Evolutionary conservation across 306 rosid genomes (phyloP), one percentile per base, ranked within the genome.

Genomic region (Casuarina equisetifolia): DNA sequence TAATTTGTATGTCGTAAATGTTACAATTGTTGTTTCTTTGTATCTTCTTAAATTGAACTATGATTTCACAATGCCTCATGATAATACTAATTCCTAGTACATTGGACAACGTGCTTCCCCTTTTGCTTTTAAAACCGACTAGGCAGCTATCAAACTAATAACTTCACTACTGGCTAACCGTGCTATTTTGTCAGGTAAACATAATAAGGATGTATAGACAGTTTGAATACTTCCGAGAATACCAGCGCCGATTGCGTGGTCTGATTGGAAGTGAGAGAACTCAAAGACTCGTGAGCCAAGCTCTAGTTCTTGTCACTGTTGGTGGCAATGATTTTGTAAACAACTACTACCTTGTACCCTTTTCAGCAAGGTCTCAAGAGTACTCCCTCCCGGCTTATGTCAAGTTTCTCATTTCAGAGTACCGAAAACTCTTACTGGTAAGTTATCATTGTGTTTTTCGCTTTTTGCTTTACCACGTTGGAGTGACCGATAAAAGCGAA

Each of bases 251-350:
- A 78, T 81, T 86, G 73, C 42, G 64, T 4, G 76, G 75, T 10
- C 75, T 64, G 15, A 78, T 88, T n/a, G 92, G 97, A 58, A 50
- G 55, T 32, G 63, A 35, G 0, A 58, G 53, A 8, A 52, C 89
- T 6, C 84, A 53, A 69, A 66, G 64, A 67, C 87, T 88, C 2
- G 86, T 92, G 48, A 82, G 82, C 59, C 79, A 78, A 76, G 90
- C 93, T 10, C 82, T 90, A 25, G 84, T 90, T 49, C 91, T 90
- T 17, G 84, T 90, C 83, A 84, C 86, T 2, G 90, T 87, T 1
- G 91, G 92, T 43, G 93, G 93, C 62, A 92, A 87, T 53, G 95
- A 90, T 73, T 92, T 92, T 36, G 97, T 92, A 0, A 92, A 90
- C 88, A 90, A 92, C 81, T 92, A 88, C 82, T 85, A 85, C 74